These are phyloP conservation scores for Lasiodiplodia gonubiensis DNA, from an alignment of 2,329 filamentous ascomycete species.

Conservation along the genomic window DNA sequence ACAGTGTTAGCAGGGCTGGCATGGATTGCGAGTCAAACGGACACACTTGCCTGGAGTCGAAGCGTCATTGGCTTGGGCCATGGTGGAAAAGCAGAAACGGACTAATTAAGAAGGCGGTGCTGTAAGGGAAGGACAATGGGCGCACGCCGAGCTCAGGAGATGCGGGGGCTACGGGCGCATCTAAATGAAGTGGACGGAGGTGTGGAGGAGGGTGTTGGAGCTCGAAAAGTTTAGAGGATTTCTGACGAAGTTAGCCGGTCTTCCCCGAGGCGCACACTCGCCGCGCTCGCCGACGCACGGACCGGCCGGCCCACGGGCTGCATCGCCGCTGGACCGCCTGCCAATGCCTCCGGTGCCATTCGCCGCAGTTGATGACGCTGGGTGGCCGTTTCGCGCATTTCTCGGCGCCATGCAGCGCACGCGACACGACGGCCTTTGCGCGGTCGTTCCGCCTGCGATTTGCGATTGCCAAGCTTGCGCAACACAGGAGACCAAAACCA, in stretches of 20 bases:
- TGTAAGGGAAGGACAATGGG: conserved; percentile 22
- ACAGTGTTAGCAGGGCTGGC: conserved; percentile 1
- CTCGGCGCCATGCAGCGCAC: conserved; percentile 7
- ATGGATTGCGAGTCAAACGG: conserved; percentile 28
- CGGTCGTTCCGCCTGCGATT: conserved; percentile 20
- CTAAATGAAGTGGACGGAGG: conserved; percentile 40
- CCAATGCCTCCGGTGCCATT: neutral
- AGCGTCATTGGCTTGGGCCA: conserved; percentile 47
- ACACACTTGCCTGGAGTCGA: conserved; percentile 44
- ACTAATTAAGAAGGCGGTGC: conserved; percentile 25
- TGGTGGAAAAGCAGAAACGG: conserved; percentile 31
- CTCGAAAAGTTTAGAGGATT: conserved; percentile 28
- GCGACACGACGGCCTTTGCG: conserved; percentile 17
- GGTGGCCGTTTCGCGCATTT: conserved; percentile 8
- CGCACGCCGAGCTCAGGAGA: conserved; percentile 2
- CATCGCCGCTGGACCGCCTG: conserved; percentile 5
- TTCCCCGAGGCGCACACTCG: conserved; percentile 4
- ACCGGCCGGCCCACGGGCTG: neutral
- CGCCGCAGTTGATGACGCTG: neutral
- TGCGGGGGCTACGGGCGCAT: conserved; percentile 16
- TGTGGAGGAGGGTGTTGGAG: conserved; percentile 17
- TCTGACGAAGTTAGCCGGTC: conserved; percentile 25
- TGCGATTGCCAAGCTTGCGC: conserved; percentile 20
- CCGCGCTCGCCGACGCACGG: neutral
- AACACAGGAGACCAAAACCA: conserved; percentile 2